These are phyloP conservation scores for Leishmania tropica DNA, from an alignment of 208 protist species.

Conservation along the genomic window DNA sequence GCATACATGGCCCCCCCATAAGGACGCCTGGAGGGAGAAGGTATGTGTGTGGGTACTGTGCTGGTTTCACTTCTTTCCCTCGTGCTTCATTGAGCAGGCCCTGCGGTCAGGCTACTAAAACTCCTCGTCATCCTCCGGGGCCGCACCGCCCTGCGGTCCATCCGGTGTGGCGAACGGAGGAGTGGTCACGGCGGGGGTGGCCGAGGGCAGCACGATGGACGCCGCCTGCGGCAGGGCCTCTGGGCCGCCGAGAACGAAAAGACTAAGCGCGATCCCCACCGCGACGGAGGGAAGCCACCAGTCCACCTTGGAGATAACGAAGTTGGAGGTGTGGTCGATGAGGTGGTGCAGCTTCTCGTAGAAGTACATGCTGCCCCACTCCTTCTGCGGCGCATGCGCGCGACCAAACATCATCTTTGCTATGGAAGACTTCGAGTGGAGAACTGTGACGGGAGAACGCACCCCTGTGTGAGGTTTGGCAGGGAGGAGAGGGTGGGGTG, in stretches of 20 bases:
- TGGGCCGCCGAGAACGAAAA: conserved; percentile 76
- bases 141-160: conserved; percentile 26
- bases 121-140: conserved; percentile 56
- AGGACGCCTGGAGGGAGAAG: neutral
- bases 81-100: neutral
- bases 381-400: conserved; percentile 61
- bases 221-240: conserved; percentile 54
- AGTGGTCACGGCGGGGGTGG: conserved; percentile 55
- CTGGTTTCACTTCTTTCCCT: neutral
- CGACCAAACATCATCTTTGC: conserved; percentile 73
- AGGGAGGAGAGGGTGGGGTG: neutral
- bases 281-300: conserved; percentile 88
- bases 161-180: conserved; percentile 58
- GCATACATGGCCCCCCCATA: neutral
- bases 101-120: neutral
- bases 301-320: conserved; percentile 73
- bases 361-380: conserved; percentile 87
- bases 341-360: conserved; percentile 87
- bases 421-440: neutral
- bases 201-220: conserved; percentile 47
- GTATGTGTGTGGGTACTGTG: neutral
- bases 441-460: neutral
- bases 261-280: conserved; percentile 66
- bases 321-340: conserved; percentile 76
- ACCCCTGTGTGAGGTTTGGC: neutral